Percentiles rank a stretch among this genome's conserved stretches.
Evolutionary conservation across 768 basidiomycete species (phyloP).

Genomic region (Hericium rajendrae): DNA sequence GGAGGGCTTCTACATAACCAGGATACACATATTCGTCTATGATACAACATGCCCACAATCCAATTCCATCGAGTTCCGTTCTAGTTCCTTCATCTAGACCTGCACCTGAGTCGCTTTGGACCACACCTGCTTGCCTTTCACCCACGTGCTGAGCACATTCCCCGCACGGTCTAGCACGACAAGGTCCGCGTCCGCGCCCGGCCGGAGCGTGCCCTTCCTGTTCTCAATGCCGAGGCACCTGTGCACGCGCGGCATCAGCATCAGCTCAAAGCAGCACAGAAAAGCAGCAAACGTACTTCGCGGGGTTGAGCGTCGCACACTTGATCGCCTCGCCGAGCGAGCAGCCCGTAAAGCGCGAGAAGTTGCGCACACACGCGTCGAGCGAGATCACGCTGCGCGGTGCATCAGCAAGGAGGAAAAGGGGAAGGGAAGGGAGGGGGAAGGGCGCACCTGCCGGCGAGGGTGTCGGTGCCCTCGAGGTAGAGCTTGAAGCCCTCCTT

Average conservation of each 20-base stretch:
- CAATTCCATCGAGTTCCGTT: too few relatives aligned
- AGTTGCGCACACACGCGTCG: conserved; percentile 80
- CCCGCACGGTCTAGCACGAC: conserved; percentile 65
- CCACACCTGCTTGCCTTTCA: conserved; percentile 70
- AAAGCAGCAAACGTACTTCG: conserved; percentile 38
- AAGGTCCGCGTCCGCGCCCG: conserved; percentile 84
- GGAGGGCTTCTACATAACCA: too few relatives aligned
- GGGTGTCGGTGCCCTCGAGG: conserved; percentile 76
- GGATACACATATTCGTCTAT: too few relatives aligned
- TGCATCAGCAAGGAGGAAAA: too few relatives aligned
- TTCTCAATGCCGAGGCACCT: conserved; percentile 74
- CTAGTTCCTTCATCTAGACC: not conserved
- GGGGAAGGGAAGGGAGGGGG: too few relatives aligned
- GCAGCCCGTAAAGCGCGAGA: conserved; percentile 75
- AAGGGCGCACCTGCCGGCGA: conserved; percentile 78
- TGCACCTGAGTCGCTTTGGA: conserved; percentile 16
- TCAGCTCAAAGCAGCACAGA: not conserved
- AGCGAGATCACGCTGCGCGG: conserved; percentile 66
- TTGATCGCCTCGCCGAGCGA: conserved; percentile 76
- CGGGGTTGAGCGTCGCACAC: conserved; percentile 81
- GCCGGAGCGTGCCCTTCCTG: conserved; percentile 69
- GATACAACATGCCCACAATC: too few relatives aligned
- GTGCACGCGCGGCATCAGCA: not conserved
- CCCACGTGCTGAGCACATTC: conserved; percentile 62
- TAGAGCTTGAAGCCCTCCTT: conserved; percentile 77